Evolutionary conservation across 2,329 filamentous ascomycete species (phyloP), one percentile per base, ranked within the genome.

Genomic region (Neopestalotiopsis clavispora): DNA sequence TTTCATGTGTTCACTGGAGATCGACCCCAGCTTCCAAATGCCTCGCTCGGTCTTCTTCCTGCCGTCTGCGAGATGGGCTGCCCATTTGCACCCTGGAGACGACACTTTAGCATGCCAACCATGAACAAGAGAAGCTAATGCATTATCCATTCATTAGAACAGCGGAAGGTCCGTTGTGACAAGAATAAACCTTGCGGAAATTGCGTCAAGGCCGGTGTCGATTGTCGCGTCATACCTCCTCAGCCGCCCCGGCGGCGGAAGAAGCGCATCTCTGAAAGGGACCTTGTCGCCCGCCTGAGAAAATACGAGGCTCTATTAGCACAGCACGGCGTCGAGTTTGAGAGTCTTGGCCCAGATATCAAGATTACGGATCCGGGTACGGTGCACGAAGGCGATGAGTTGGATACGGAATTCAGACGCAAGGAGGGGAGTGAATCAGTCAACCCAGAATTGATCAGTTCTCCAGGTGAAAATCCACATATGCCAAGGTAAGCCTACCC

Each of bases 141-240:
- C n/a, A 52, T n/a, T 52, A 17, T 7, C 5, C 4, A 52, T 20
- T 20, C 1, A n/a, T 9, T n/a, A 52, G 45, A 94, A 77, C 91
- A 92, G 77, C 89, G 91, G 70, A 94, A 94, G 78, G 87, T 94
- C 57, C 90, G 90, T 69, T 94, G 92, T 79, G 90, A 94, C 78
- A 91, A 91, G 79, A 88, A 86, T 73, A 90, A 90, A 78, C 92
- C 92, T 17, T 94, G 92, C 76, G 84, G 86, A 74, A 91, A 91
- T 79, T 94, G 92, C 75, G 82, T 89, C 76, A 91, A 87, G 78
- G 85, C 87, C 66, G 81, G 84, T 28, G 86, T 86, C 40, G 87
- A 92, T 72, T 94, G 90, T 76, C 84, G 85, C 49, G 87, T 90
- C 7, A 80, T 87, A 71, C 81, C 88, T 74, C 81, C 89, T 73